Base-by-base conservation (phyloP, 164 flowering plant species). In the Piper longum region DNA sequence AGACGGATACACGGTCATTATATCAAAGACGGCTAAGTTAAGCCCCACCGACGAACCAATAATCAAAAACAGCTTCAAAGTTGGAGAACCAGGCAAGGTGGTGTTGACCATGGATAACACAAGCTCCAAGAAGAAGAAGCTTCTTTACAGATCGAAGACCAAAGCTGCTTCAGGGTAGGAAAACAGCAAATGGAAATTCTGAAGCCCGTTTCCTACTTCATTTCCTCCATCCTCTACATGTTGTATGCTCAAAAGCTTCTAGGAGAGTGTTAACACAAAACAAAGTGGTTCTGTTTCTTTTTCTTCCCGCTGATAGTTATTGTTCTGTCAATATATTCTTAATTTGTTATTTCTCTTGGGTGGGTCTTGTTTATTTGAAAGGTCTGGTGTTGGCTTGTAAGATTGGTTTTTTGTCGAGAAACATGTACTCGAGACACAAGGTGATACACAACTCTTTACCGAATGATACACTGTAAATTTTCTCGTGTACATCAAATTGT, bases 111-210 rank as follows among this genome's bases (percentile, higher is more conserved):
- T 91, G 4, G 89, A 91, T 64, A 91, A 91, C 78, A 78, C 73
- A 60, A 77, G 80, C 62, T 82, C 93, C n/a, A 91, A 82, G 85
- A 91, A 86, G 85, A 91, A 91, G 91, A 85, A 81, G 75, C 83
- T 91, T 8, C 77, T 91, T 41, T 86, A 88, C 80, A 78, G 97
- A 79, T 86, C 67, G 69, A 91, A 88, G 80, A 81, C 73, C 79
- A 87, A 85, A 64, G 63, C 82, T 54, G 56, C 73, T 40, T 64
- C 74, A n/a, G 64, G 19, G 16, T 43, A 17, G 41, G 12, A 45
- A 62, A 43, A 11, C 16, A 36, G 41, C 11, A 45, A 16, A 17
- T 16, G 4, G 66, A 16, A 65, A 55, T 4, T 57, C 19, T 9
- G 16, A 55, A 36, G 65, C 45, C 56, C 60, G 54, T 4, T 57